These are phyloP conservation scores for Withania somnifera DNA, from an alignment of 305 asterid species.

Conservation along the genomic window DNA sequence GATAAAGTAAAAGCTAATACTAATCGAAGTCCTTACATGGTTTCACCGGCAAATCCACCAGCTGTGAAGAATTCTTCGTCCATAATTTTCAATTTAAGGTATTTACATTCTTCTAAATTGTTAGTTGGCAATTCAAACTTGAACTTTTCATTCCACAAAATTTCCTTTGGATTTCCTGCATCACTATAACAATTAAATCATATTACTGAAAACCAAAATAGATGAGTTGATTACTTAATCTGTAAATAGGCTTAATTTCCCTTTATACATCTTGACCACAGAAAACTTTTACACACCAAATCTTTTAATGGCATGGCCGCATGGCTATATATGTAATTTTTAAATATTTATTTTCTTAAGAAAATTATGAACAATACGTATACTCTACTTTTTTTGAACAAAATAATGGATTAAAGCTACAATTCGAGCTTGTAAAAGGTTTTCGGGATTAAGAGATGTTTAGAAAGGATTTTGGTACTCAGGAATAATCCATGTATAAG, in stretches of 20 bases:
- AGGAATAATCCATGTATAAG: background rate
- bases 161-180: conserved; percentile 34
- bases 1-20: background rate
- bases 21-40: conserved; percentile 21
- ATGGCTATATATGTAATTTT: background rate
- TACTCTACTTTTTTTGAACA: background rate
- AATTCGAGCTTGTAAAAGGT: background rate
- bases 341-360: background rate
- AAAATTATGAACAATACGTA: too few species aligned
- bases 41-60: conserved; percentile 48
- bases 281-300: background rate
- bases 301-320: background rate
- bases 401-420: background rate
- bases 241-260: background rate
- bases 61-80: conserved; percentile 34
- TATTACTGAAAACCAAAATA: too few species aligned
- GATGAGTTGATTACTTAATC: background rate
- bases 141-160: conserved; percentile 59
- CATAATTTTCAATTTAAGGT: conserved; percentile 55
- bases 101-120: conserved; percentile 30
- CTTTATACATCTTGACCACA: background rate
- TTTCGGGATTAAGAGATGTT: too few species aligned
- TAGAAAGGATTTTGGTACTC: background rate
- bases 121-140: conserved; percentile 30
- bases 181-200: background rate